These are phyloP conservation scores for Phoma sp. DNA, from an alignment of 2,329 filamentous ascomycete genomes.

Conservation along the genomic window DNA sequence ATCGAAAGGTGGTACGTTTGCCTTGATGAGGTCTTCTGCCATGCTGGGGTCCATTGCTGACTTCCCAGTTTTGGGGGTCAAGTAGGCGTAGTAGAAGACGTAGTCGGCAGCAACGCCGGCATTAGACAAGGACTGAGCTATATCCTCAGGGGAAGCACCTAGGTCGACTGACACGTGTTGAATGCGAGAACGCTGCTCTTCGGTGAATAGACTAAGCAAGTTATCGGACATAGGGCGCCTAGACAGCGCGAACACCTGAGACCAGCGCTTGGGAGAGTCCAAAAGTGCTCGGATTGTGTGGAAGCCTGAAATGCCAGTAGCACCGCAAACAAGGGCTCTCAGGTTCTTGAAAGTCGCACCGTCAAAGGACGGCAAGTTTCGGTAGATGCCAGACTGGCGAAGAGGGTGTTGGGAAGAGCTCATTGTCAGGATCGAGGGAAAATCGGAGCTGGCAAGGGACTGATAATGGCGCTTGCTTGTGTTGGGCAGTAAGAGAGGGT, in stretches of 20 bases:
- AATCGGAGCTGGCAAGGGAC: too few species aligned
- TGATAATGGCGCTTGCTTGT: too few species aligned
- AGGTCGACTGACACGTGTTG: slow-evolving; percentile 21
- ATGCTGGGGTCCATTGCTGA: slow-evolving; percentile 12
- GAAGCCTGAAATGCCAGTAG: slow-evolving; percentile 22
- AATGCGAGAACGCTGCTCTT: slow-evolving; percentile 16
- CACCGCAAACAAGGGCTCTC: slow-evolving; percentile 20
- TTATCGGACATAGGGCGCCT: slow-evolving; percentile 8
- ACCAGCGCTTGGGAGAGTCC: slow-evolving; percentile 18
- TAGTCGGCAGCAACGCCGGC: slow-evolving; percentile 4
- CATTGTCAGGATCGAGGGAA: background rate
- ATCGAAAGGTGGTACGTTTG: slow-evolving; percentile 17
- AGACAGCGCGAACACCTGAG: slow-evolving; percentile 18
- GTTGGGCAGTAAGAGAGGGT: too few species aligned
- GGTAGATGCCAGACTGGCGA: slow-evolving; percentile 21
- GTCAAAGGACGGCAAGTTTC: slow-evolving; percentile 21
- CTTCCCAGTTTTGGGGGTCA: slow-evolving; percentile 12
- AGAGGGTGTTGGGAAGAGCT: slow-evolving; percentile 13
- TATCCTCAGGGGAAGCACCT: slow-evolving; percentile 2
- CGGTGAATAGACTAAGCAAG: slow-evolving; percentile 7
- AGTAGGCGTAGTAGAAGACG: slow-evolving; percentile 25
- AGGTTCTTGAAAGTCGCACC: slow-evolving; percentile 1
- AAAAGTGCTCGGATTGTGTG: slow-evolving; percentile 14
- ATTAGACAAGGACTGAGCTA: slow-evolving; percentile 12
- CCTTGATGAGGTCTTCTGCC: slow-evolving; percentile 12